Percentiles rank a stretch among this genome's conserved stretches.
phyloP scores from a whole-genome alignment of 2,329 filamentous ascomycete species.

The Aspergillus brasiliensis region DNA sequence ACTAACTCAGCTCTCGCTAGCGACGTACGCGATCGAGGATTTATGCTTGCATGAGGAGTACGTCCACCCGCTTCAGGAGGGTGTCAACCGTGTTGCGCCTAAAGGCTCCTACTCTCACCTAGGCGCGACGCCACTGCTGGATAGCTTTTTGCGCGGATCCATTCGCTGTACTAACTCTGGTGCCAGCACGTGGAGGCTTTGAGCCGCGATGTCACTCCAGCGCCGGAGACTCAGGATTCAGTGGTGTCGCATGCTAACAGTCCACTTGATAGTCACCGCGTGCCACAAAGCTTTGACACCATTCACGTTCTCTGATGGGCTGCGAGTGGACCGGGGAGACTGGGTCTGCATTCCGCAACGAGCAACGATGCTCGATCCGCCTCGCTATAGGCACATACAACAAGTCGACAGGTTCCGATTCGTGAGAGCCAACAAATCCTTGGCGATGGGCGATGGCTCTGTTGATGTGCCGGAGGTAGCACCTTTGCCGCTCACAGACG shows the following conservation, averaged over 20 bases:
- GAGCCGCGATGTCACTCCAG: too few relatives aligned
- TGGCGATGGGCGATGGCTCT: not conserved
- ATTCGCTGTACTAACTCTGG: not conserved
- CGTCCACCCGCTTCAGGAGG: not conserved
- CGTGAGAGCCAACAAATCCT: not conserved
- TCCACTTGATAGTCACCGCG: not conserved
- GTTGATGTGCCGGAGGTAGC: not conserved
- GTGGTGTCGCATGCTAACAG: too few relatives aligned
- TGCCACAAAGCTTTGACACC: not conserved
- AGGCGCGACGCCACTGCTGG: not conserved
- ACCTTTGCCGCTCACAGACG: not conserved
- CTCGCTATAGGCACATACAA: not conserved
- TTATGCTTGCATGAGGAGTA: constrained; percentile 3
- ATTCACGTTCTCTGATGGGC: not conserved
- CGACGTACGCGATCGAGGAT: constrained; percentile 2
- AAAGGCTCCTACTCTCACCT: not conserved
- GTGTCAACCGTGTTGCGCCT: not conserved
- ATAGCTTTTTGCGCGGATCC: not conserved
- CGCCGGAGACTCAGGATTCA: too few relatives aligned
- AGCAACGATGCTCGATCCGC: constrained; percentile 2
- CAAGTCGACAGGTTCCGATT: not conserved
- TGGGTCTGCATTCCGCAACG: constrained; percentile 5
- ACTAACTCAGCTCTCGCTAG: not conserved
- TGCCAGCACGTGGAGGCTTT: not conserved
- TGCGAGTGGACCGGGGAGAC: not conserved